Evolutionary conservation across 352 stramenopile genomes (phyloP).

Genomic region (Phytophthora melonis): DNA sequence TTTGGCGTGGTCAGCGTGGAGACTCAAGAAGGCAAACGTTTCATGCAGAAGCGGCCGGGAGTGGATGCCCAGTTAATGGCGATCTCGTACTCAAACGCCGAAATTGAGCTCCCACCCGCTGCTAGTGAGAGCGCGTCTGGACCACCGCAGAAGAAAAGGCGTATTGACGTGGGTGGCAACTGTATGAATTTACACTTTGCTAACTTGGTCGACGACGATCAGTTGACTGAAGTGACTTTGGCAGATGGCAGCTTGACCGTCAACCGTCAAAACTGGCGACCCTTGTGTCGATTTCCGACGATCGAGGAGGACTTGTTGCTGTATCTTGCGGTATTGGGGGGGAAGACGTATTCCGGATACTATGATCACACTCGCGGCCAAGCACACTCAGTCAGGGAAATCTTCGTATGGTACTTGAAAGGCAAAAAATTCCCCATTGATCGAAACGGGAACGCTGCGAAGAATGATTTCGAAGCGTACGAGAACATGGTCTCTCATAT

Average conservation of each 20-base stretch:
- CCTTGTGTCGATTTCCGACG: neutral
- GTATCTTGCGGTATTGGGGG: conserved; percentile 19
- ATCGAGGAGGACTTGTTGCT: conserved; percentile 19
- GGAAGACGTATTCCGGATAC: conserved; percentile 14
- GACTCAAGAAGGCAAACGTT: neutral
- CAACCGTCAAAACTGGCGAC: neutral
- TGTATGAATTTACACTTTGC: conserved; percentile 15
- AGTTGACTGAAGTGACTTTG: conserved; percentile 1
- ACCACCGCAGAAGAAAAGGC: neutral
- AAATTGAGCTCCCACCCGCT: neutral
- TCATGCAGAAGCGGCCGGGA: neutral
- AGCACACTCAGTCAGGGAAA: neutral
- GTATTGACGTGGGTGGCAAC: neutral
- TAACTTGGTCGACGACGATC: conserved; percentile 7
- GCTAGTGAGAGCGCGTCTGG: neutral
- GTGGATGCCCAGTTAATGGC: conserved; percentile 13
- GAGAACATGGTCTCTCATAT: conserved; percentile 12
- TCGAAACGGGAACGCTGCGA: neutral
- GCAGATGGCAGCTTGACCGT: neutral
- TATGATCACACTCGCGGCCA: neutral
- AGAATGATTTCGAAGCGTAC: neutral
- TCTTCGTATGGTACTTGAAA: neutral
- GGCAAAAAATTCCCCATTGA: neutral
- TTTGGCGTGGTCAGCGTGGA: neutral
- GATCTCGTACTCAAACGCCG: conserved; percentile 16